Evolutionary conservation across 177 flowering plant species (phyloP), one percentile per base, ranked within the genome.

Genomic region (Telopea speciosissima): DNA sequence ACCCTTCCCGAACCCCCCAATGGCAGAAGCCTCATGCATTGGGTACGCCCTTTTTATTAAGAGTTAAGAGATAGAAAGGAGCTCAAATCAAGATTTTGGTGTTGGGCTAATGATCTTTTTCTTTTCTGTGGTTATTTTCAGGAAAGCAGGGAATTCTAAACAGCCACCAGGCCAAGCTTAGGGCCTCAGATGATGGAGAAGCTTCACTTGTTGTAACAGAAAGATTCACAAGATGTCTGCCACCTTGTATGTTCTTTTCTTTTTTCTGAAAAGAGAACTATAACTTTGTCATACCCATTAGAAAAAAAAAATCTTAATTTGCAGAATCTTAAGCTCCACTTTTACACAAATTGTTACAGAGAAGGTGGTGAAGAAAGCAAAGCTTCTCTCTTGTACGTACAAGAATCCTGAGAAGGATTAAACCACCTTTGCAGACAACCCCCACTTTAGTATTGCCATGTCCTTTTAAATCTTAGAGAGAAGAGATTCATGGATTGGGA

Each of bases 61-160:
- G 31, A 28, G 31, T 28, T 44, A 9, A 2, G 49, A 9, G 14
- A 44, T n/a, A n/a, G n/a, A n/a, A n/a, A n/a, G n/a, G n/a, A 5
- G 19, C 54, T 5, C 54, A 49, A 11, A 49, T 49, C 54, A 49
- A 12, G 54, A 13, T 49, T 49, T 49, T 49, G 19, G 19, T 49
- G 16, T 16, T 36, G 8, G 19, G 13, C 14, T 49, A 8, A 44
- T 44, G 19, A 58, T n/a, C 7, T 16, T 58, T 21, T 5, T 19
- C 6, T 54, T 58, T 58, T 58, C 22, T 58, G 4, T 58, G 7
- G n/a, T n/a, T 16, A 3, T 63, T 33, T 81, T 68, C 86, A 87
- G 90, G 85, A 80, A 83, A 74, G 74, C 81, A 45, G 81, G 78
- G 77, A 77, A 80, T 68, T 68, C 80, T 62, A 66, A 83, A 69